A percentile compares a stretch with the other conserved stretches of the same genome.
These are phyloP conservation scores for Davidsoniella eucalypti DNA, from an alignment of 2,329 filamentous ascomycete genomes.

Conservation along the genomic window DNA sequence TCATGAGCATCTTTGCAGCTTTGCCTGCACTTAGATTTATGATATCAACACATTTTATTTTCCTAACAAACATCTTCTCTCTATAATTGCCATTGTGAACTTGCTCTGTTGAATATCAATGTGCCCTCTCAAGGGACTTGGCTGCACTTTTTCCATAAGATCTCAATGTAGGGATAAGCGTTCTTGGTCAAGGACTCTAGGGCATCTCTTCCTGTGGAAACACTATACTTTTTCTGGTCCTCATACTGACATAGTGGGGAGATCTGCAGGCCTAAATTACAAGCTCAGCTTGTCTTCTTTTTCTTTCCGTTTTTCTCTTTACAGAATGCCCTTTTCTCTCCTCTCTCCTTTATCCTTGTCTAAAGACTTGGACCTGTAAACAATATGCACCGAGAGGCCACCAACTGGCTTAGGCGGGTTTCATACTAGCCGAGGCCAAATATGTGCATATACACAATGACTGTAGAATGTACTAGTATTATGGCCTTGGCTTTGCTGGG, in stretches of 20 bases:
- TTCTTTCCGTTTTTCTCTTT: background rate
- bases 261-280: background rate
- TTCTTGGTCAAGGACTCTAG: too few species aligned
- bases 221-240: background rate
- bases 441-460: too few species aligned
- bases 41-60: constrained; percentile 2
- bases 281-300: background rate
- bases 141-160: too few species aligned
- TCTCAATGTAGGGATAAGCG: too few species aligned
- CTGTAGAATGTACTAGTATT: too few species aligned
- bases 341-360: background rate
- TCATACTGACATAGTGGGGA: background rate
- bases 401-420: too few species aligned
- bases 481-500: too few species aligned
- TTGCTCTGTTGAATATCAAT: background rate
- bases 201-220: too few species aligned
- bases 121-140: too few species aligned
- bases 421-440: too few species aligned
- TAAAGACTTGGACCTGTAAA: background rate
- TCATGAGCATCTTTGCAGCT: background rate
- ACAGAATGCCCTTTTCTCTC: background rate
- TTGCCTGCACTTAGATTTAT: constrained; percentile 6
- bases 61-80: background rate
- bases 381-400: too few species aligned
- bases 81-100: background rate